These are phyloP conservation scores for Talaromyces adpressus DNA, from an alignment of 495 filamentous ascomycete species.

Conservation along the genomic window DNA sequence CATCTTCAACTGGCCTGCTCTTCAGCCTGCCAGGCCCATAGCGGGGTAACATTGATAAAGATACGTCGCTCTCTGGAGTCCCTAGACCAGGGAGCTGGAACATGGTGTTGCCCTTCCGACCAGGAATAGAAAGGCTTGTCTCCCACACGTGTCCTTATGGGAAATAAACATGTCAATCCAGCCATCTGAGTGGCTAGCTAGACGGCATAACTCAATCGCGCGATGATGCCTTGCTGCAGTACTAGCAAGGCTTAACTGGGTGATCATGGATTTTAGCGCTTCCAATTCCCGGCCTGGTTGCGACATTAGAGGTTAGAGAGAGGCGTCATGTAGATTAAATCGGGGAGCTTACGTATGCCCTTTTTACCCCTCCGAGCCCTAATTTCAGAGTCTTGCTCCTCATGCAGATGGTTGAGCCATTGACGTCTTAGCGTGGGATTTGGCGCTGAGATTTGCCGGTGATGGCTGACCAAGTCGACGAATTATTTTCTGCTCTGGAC, in stretches of 20 bases:
- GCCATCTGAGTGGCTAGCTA: background rate
- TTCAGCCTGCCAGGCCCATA: background rate
- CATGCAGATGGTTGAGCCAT: background rate
- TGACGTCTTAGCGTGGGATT: background rate
- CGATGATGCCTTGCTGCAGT: conserved; percentile 1
- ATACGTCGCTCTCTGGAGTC: background rate
- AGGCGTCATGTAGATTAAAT: background rate
- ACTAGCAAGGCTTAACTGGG: background rate
- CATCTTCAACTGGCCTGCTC: background rate
- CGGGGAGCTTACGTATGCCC: conserved; percentile 1
- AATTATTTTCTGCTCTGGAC: too few species aligned
- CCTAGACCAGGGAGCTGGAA: background rate
- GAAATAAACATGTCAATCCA: background rate
- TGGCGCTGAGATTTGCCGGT: background rate
- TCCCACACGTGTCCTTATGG: background rate
- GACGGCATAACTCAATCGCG: background rate
- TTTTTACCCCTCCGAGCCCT: background rate
- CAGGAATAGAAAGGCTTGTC: background rate
- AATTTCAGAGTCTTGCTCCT: background rate
- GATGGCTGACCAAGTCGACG: background rate
- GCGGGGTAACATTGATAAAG: background rate
- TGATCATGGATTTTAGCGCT: background rate
- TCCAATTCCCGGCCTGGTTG: background rate
- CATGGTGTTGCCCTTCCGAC: background rate
- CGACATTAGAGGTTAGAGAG: background rate